A percentile compares a stretch with the other conserved stretches of the same genome.
These are phyloP conservation scores for Gaeumannomyces tritici DNA, from an alignment of 2,329 filamentous ascomycete genomes.

Conservation along the genomic window DNA sequence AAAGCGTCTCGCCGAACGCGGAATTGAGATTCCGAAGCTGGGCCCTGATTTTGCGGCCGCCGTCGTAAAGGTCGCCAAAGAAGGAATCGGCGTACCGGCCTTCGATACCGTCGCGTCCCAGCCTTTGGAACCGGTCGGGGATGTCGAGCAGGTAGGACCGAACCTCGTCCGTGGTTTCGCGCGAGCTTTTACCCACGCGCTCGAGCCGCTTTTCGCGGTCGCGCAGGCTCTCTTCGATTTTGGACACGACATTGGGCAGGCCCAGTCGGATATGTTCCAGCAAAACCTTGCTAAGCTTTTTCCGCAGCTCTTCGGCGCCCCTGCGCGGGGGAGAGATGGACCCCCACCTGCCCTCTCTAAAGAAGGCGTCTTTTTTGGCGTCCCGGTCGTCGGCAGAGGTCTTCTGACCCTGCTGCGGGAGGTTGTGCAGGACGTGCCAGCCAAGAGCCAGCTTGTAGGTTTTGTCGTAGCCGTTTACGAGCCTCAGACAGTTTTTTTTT, in stretches of 20 bases:
- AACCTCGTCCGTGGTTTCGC: slow-evolving; percentile 36
- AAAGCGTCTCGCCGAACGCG: background rate
- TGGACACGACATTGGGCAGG: slow-evolving; percentile 31
- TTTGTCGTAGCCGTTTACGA: background rate
- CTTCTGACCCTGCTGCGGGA: slow-evolving; percentile 23
- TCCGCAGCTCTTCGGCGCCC: slow-evolving; percentile 37
- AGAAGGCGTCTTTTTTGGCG: slow-evolving; percentile 29
- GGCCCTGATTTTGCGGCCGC: background rate
- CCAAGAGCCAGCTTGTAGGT: slow-evolving; percentile 32
- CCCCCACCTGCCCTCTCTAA: slow-evolving; percentile 29
- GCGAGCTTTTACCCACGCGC: slow-evolving; percentile 28
- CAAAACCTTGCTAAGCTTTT: slow-evolving; percentile 40
- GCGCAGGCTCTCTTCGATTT: slow-evolving; percentile 33
- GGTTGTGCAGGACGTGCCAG: slow-evolving; percentile 43
- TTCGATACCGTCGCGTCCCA: slow-evolving; percentile 35
- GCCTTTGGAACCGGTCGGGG: slow-evolving; percentile 30
- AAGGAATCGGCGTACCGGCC: slow-evolving; percentile 42
- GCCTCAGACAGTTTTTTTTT: slow-evolving; percentile 25
- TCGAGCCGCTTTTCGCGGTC: slow-evolving; percentile 5
- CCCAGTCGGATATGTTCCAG: slow-evolving; percentile 33
- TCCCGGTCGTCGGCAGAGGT: slow-evolving; percentile 25
- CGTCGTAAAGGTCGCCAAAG: slow-evolving; percentile 23
- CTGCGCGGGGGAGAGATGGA: slow-evolving; percentile 22
- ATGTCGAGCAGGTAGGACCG: slow-evolving; percentile 34
- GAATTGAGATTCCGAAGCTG: background rate